These are phyloP conservation scores for Acanthamoeba castellanii DNA, from an alignment of 208 protist genomes.

Conservation along the genomic window DNA sequence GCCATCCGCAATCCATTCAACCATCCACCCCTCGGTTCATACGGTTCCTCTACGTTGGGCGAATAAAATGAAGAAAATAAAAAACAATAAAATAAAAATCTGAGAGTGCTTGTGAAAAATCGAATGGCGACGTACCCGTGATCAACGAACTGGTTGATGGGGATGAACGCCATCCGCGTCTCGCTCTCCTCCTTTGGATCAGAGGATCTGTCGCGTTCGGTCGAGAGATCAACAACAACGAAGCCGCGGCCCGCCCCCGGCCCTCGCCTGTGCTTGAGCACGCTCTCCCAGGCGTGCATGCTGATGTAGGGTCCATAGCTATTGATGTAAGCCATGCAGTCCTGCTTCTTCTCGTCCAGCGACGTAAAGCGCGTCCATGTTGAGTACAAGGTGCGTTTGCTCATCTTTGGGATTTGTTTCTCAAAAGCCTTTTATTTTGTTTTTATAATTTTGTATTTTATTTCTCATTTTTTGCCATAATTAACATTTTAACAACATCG, in stretches of 20 bases:
- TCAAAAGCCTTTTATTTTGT: not conserved
- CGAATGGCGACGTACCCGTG: not conserved
- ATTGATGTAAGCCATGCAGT: conserved; percentile 53
- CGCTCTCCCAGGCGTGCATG: conserved; percentile 32
- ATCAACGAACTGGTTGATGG: conserved; percentile 44
- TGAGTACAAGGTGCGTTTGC: not conserved
- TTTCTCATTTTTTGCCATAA: not conserved
- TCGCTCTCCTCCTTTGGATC: not conserved
- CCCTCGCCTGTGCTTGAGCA: conserved; percentile 31
- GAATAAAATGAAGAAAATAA: not conserved
- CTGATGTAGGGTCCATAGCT: conserved; percentile 34
- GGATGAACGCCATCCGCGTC: conserved; percentile 39
- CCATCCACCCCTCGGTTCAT: not conserved
- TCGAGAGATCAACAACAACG: conserved; percentile 31
- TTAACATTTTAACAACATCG: no score
- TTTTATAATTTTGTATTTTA: not conserved
- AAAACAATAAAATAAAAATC: not conserved
- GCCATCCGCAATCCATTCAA: no score
- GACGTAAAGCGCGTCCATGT: conserved; percentile 26
- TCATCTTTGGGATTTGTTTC: not conserved
- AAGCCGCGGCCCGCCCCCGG: not conserved
- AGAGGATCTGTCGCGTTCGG: not conserved
- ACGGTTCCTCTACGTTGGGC: no score
- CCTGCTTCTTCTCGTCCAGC: conserved; percentile 52
- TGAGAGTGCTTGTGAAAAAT: not conserved